Conservation (phyloP, 768 basidiomycete genomes). For the Psilocybe cubensis region DNA sequence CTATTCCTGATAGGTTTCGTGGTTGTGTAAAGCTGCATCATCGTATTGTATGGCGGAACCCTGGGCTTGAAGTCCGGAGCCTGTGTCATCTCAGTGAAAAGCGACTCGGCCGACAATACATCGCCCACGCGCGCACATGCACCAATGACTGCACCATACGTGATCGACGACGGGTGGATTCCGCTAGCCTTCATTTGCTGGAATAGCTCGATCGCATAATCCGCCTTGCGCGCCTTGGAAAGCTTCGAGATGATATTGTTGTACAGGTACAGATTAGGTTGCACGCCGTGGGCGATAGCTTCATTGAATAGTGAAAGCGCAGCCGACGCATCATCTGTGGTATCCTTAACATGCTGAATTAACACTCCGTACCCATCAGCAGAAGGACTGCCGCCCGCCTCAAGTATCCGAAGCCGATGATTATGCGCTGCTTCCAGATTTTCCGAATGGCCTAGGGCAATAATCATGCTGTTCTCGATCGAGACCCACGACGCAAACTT, state of each 20-base stretch:
- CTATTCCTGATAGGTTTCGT: conserved; percentile 86
- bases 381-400: conserved; percentile 75
- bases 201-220: conserved; percentile 87
- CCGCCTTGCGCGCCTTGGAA: conserved; percentile 92
- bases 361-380: conserved; percentile 93
- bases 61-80: conserved; percentile 81
- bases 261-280: conserved; percentile 87
- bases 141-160: conserved; percentile 92
- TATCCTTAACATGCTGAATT: conserved; percentile 86
- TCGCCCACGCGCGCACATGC: conserved; percentile 96
- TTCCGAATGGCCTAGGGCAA: conserved; percentile 82
- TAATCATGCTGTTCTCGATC: conserved; percentile 90
- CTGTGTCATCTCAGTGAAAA: conserved; percentile 85
- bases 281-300: conserved; percentile 66
- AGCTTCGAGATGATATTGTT: conserved; percentile 98
- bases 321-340: conserved; percentile 92
- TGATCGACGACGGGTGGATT: conserved; percentile 78
- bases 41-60: conserved; percentile 96
- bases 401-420: conserved; percentile 78
- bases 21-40: conserved; percentile 96
- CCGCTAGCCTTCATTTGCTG: conserved; percentile 75
- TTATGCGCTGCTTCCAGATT: conserved; percentile 79
- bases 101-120: conserved; percentile 71
- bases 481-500: conserved; percentile 60
- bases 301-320: conserved; percentile 87